Conservation (phyloP, 768 basidiomycete genomes). For the Daedaleopsis sinensis region DNA sequence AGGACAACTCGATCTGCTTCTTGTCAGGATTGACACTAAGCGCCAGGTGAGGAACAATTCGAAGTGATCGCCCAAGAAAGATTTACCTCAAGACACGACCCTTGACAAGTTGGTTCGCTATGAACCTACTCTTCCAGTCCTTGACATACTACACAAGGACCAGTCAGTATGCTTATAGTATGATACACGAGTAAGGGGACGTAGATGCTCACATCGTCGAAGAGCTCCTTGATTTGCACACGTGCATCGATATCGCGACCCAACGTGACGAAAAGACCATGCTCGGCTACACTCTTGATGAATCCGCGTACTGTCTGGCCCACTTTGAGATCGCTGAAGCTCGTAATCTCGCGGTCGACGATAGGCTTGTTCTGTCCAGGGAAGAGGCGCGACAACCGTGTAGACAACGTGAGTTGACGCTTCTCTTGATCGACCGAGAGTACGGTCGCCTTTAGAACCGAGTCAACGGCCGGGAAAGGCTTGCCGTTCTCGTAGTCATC, state of each 20-base stretch:
- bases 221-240: slow-evolving; percentile 91
- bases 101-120: slow-evolving; percentile 79
- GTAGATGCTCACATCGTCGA: slow-evolving; percentile 66
- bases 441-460: slow-evolving; percentile 72
- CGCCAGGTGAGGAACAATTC: not conserved
- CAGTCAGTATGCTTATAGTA: not conserved
- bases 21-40: slow-evolving; percentile 67
- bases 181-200: not conserved
- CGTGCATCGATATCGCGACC: slow-evolving; percentile 86
- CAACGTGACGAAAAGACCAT: slow-evolving; percentile 88
- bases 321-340: slow-evolving; percentile 61
- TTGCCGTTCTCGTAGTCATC: slow-evolving; percentile 74
- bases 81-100: slow-evolving; percentile 78
- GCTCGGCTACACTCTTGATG: slow-evolving; percentile 83
- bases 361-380: slow-evolving; percentile 52
- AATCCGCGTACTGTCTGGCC: slow-evolving; percentile 86
- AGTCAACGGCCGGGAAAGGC: slow-evolving; percentile 62
- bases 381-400: slow-evolving; percentile 70
- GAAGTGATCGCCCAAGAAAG: not conserved
- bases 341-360: slow-evolving; percentile 70
- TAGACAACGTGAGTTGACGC: slow-evolving; percentile 78
- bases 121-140: slow-evolving; percentile 89
- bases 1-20: slow-evolving; percentile 89
- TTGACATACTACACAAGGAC: slow-evolving; percentile 73
- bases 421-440: slow-evolving; percentile 66